Percentiles rank a stretch among this genome's conserved stretches.
Conservation (phyloP, 2,329 filamentous ascomycete species). For the Epichloe sylvatica region DNA sequence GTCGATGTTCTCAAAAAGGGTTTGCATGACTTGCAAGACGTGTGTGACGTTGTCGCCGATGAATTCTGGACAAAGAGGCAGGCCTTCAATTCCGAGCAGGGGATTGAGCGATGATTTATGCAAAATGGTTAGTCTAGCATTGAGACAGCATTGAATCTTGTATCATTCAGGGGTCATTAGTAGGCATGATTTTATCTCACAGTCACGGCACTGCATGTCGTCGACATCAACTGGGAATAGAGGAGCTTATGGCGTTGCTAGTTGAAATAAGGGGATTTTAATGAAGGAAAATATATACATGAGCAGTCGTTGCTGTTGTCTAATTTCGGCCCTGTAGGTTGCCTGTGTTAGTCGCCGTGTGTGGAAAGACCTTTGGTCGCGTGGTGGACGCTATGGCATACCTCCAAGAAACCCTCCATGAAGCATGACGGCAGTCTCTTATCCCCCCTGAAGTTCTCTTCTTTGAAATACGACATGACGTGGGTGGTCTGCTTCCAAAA, state of each 20-base stretch:
- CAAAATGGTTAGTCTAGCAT: constrained; percentile 2
- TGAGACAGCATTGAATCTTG: not conserved
- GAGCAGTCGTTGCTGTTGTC: constrained; percentile 13
- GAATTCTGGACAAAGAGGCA: constrained; percentile 57
- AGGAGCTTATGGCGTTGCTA: constrained; percentile 20
- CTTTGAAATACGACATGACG: constrained; percentile 91
- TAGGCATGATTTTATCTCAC: not conserved
- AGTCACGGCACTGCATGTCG: not conserved
- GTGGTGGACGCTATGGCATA: constrained; percentile 26
- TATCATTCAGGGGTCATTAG: constrained; percentile 5
- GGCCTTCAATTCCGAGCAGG: constrained; percentile 21
- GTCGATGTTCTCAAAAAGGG: constrained; percentile 84
- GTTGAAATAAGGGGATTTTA: constrained; percentile 10
- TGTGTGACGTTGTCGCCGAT: constrained; percentile 87
- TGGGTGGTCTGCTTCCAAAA: constrained; percentile 97
- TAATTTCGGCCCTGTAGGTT: constrained; percentile 41
- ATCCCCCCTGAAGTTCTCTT: constrained; percentile 60
- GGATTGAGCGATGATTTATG: constrained; percentile 17
- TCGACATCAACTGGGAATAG: constrained; percentile 6
- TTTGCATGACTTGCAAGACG: constrained; percentile 70
- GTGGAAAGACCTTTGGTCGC: not conserved
- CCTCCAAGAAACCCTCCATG: constrained; percentile 91
- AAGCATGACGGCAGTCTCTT: constrained; percentile 74
- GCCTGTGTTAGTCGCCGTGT: constrained; percentile 9
- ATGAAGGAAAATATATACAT: constrained; percentile 22